phyloP scores from a whole-genome alignment of 2,329 filamentous ascomycete genomes.

The Penicillium sp. region DNA sequence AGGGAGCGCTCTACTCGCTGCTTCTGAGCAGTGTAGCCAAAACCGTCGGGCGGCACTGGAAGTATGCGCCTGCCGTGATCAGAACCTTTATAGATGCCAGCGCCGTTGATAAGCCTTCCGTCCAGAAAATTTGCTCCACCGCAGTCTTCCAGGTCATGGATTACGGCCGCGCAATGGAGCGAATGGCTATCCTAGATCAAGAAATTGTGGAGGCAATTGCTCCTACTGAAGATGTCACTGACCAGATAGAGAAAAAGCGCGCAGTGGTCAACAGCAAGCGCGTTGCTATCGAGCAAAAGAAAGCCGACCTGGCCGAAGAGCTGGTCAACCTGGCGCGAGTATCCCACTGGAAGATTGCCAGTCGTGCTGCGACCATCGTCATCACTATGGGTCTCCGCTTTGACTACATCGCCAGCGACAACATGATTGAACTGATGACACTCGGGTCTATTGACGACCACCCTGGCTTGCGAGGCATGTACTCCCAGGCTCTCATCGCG shows the following conservation, averaged over 20 bases:
- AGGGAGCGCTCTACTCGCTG: slow-evolving; percentile 88
- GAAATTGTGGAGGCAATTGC: slow-evolving; percentile 68
- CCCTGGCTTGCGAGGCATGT: slow-evolving; percentile 77
- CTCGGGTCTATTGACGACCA: slow-evolving; percentile 85
- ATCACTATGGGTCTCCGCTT: slow-evolving; percentile 90
- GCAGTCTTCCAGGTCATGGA: slow-evolving; percentile 85
- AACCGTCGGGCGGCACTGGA: slow-evolving; percentile 88
- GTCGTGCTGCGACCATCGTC: slow-evolving; percentile 83
- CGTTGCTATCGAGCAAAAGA: slow-evolving; percentile 75
- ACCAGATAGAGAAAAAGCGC: slow-evolving; percentile 58
- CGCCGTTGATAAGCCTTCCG: slow-evolving; percentile 87
- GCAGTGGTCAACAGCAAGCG: slow-evolving; percentile 73
- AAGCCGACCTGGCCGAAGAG: slow-evolving; percentile 75
- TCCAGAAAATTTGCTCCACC: slow-evolving; percentile 80
- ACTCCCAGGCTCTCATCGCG: slow-evolving; percentile 73
- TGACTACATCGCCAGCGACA: slow-evolving; percentile 75
- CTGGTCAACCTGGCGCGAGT: slow-evolving; percentile 72
- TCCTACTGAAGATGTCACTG: slow-evolving; percentile 62
- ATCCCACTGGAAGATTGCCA: slow-evolving; percentile 96
- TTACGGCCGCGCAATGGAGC: slow-evolving; percentile 83
- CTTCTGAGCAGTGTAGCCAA: slow-evolving; percentile 85
- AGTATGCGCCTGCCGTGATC: slow-evolving; percentile 87
- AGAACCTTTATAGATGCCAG: slow-evolving; percentile 86
- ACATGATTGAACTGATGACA: slow-evolving; percentile 79
- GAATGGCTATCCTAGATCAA: slow-evolving; percentile 77